A percentile compares a stretch with the other conserved stretches of the same genome.
phyloP scores from a whole-genome alignment of 2,329 filamentous ascomycete genomes.

The Tympanopsis confertula region DNA sequence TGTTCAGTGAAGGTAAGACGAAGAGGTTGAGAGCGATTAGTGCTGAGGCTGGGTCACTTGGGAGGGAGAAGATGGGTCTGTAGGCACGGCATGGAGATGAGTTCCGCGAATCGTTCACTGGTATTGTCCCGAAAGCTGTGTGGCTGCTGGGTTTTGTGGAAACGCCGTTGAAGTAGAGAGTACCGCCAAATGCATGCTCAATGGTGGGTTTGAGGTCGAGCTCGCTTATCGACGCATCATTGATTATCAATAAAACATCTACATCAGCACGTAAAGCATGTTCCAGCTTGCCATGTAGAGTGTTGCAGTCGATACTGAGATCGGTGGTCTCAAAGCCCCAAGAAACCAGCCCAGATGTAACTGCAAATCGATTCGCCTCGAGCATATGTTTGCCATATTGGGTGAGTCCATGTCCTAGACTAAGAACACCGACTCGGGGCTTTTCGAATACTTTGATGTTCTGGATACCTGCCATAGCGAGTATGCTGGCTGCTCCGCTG shows the following conservation, averaged over 20 bases:
- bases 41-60: constrained; percentile 87
- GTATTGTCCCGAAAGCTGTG: constrained; percentile 87
- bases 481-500: constrained; percentile 81
- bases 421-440: constrained; percentile 75
- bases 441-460: constrained; percentile 63
- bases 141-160: constrained; percentile 98
- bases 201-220: constrained; percentile 94
- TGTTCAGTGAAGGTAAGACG: constrained; percentile 76
- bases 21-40: constrained; percentile 91
- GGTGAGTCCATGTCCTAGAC: constrained; percentile 82
- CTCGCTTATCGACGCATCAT: constrained; percentile 96
- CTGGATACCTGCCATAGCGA: constrained; percentile 71
- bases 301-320: constrained; percentile 73
- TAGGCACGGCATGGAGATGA: constrained; percentile 28
- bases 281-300: constrained; percentile 60
- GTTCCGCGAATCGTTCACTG: constrained; percentile 38
- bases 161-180: constrained; percentile 91
- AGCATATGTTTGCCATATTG: constrained; percentile 75
- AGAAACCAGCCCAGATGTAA: constrained; percentile 65
- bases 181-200: constrained; percentile 77
- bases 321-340: constrained; percentile 74
- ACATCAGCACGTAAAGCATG: constrained; percentile 57
- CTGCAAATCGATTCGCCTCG: constrained; percentile 82
- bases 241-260: constrained; percentile 81
- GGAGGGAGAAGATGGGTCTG: constrained; percentile 77